These are phyloP conservation scores for Penicillium sp. DNA, from an alignment of 2,329 filamentous ascomycete genomes.

Conservation along the genomic window DNA sequence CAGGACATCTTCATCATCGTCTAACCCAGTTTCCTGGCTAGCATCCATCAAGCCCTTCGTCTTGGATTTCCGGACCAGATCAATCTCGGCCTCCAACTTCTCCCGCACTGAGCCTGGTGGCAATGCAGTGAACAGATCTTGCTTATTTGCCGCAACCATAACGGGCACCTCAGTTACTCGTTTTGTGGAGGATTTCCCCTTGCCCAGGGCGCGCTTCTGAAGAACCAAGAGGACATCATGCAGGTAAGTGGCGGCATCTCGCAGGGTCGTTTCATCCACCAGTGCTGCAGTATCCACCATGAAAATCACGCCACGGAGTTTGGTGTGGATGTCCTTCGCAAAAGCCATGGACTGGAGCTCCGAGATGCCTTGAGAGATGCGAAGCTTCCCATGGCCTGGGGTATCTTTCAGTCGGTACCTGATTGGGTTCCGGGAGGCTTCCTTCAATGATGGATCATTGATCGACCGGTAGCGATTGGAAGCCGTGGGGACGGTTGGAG, in stretches of 20 bases:
- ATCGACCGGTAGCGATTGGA: conserved; percentile 64
- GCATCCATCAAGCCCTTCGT: conserved; percentile 81
- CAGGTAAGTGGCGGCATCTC: conserved; percentile 76
- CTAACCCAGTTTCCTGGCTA: conserved; percentile 58
- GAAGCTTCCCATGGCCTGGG: conserved; percentile 92
- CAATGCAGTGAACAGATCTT: conserved; percentile 89
- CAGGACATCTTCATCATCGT: conserved; percentile 76
- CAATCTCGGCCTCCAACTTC: conserved; percentile 76
- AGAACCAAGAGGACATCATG: conserved; percentile 83
- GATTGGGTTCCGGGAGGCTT: conserved; percentile 36
- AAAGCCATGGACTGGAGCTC: conserved; percentile 34
- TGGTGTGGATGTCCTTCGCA: conserved; percentile 36
- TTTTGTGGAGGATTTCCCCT: conserved; percentile 55
- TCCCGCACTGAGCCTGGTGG: conserved; percentile 72
- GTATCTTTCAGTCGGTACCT: conserved; percentile 62
- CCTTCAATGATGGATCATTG: conserved; percentile 65
- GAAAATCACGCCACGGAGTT: conserved; percentile 73
- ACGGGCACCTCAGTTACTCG: conserved; percentile 64
- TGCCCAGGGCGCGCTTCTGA: conserved; percentile 66
- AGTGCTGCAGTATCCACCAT: conserved; percentile 79
- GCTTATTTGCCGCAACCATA: conserved; percentile 88
- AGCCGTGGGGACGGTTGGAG: conserved; percentile 50
- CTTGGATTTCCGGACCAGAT: conserved; percentile 70
- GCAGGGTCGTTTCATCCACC: conserved; percentile 50
- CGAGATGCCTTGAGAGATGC: conserved; percentile 55